Evolutionary conservation across 2,329 filamentous ascomycete species (phyloP).

Genomic region (Pseudogymnoascus sp.): DNA sequence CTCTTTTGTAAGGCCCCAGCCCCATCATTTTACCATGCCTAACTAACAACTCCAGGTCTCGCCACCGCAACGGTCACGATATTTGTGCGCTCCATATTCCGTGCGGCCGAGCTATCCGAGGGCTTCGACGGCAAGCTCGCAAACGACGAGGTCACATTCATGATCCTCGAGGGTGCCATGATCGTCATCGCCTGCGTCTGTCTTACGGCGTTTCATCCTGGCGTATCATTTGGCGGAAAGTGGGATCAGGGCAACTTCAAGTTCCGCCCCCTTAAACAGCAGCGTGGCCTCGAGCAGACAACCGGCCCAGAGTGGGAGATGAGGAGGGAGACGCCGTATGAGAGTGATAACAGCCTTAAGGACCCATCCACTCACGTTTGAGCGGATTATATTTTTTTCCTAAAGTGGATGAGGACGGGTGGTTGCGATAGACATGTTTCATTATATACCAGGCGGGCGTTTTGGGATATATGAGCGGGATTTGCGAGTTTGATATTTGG

Average conservation of each 20-base stretch:
- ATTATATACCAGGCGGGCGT: neutral
- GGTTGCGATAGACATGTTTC: neutral
- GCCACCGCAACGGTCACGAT: slow-evolving; percentile 47
- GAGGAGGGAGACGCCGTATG: neutral
- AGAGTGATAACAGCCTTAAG: neutral
- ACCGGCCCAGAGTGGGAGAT: neutral
- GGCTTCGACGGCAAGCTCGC: slow-evolving; percentile 47
- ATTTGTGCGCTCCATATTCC: slow-evolving; percentile 50
- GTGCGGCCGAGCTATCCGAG: slow-evolving; percentile 49
- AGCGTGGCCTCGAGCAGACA: neutral
- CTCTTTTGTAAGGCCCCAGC: neutral
- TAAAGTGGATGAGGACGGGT: neutral
- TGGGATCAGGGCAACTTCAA: slow-evolving; percentile 13
- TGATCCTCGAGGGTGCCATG: slow-evolving; percentile 39
- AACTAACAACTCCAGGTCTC: slow-evolving; percentile 24
- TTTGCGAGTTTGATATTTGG: neutral
- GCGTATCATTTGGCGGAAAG: slow-evolving; percentile 20
- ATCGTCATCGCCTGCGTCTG: slow-evolving; percentile 26
- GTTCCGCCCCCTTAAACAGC: neutral
- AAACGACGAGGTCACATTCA: slow-evolving; percentile 38
- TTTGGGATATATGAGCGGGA: neutral
- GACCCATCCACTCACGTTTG: neutral
- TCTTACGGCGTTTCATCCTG: slow-evolving; percentile 30
- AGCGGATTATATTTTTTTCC: neutral
- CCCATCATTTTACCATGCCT: neutral